Conservation (phyloP, 2,329 filamentous ascomycete species). For the Trichoderma pleuroti region DNA sequence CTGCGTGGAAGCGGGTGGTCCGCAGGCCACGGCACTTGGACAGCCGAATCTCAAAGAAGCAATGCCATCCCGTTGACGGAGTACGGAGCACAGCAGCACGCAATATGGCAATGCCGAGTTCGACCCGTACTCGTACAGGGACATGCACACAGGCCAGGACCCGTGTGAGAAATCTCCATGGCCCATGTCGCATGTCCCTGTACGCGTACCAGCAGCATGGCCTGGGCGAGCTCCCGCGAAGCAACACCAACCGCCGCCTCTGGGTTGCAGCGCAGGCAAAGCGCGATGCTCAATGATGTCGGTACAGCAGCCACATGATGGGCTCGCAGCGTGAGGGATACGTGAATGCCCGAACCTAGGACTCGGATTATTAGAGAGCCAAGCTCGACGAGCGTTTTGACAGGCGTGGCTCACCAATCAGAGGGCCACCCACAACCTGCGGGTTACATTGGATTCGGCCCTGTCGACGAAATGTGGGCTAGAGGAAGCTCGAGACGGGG, state of each 20-base stretch:
- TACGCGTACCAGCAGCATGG: not conserved
- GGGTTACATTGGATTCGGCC: constrained; percentile 13
- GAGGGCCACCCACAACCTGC: not conserved
- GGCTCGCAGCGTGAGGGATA: not conserved
- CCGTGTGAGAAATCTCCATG: not conserved
- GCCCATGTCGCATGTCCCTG: not conserved
- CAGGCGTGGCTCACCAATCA: constrained; percentile 5
- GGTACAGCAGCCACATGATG: not conserved
- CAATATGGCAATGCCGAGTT: not conserved
- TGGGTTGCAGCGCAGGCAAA: not conserved
- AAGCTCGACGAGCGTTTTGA: constrained; percentile 7
- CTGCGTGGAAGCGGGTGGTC: not conserved
- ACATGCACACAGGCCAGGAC: not conserved
- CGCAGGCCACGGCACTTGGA: not conserved
- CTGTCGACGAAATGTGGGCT: not conserved
- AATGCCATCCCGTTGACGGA: not conserved
- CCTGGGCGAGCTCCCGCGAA: constrained; percentile 4
- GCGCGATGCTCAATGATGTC: constrained; percentile 10
- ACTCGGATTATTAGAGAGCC: not conserved
- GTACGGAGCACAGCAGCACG: not conserved
- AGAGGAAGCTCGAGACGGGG: not conserved
- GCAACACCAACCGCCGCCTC: not conserved
- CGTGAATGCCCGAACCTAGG: not conserved
- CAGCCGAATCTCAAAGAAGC: not conserved
- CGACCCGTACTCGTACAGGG: not conserved